These are phyloP conservation scores for Epichloe uncinata DNA, from an alignment of 2,329 filamentous ascomycete species.

Conservation along the genomic window DNA sequence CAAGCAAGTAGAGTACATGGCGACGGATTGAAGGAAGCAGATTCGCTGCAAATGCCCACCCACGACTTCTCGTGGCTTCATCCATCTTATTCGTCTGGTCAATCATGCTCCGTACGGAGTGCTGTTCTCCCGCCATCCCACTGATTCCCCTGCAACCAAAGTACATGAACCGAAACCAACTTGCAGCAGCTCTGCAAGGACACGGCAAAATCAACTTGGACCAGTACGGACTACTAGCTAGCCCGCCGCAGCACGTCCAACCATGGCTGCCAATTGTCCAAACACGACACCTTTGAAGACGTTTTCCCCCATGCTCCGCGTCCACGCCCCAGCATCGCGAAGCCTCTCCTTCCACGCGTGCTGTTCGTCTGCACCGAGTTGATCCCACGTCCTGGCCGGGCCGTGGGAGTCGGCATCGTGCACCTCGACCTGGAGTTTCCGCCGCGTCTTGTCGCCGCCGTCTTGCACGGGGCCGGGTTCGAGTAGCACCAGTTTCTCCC, in stretches of 20 bases:
- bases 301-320: conserved; percentile 58
- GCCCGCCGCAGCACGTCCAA: conserved; percentile 37
- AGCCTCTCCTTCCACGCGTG: conserved; percentile 57
- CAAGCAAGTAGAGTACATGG: no score
- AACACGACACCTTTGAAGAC: conserved; percentile 70
- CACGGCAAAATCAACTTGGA: no score
- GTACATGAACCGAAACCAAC: no score
- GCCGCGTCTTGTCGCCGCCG: conserved; percentile 9
- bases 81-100: no score
- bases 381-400: conserved; percentile 54
- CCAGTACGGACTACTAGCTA: conserved; percentile 9
- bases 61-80: no score
- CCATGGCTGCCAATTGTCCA: conserved; percentile 51
- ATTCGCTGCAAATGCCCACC: no score
- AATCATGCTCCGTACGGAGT: no score
- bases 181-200: no score
- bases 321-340: conserved; percentile 61
- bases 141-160: no score
- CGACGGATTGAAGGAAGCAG: no score
- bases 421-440: conserved; percentile 26
- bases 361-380: conserved; percentile 50
- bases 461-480: conserved; percentile 9
- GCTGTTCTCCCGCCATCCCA: no score
- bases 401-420: conserved; percentile 35
- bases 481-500: conserved; percentile 26